phyloP scores from a whole-genome alignment of 345 rosid genomes.

The Combretum micranthum region DNA sequence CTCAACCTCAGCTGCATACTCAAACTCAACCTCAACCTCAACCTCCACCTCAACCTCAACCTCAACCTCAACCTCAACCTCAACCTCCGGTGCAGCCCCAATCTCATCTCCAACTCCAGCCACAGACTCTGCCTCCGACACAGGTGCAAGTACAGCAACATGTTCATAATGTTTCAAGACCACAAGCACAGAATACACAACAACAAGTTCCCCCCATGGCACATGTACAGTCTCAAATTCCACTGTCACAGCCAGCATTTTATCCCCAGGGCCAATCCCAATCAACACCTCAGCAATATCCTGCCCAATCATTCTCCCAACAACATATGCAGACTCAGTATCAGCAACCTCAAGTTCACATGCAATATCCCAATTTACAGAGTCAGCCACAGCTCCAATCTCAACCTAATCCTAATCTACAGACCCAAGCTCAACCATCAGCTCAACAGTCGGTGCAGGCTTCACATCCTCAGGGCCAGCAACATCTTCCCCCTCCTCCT shows the following conservation, averaged over 20 bases:
- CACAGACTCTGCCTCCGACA: constrained; percentile 7
- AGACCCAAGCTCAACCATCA: constrained; percentile 19
- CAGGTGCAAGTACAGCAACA: constrained; percentile 18
- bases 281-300: constrained; percentile 22
- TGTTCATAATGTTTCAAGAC: constrained; percentile 22
- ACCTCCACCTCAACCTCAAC: constrained; percentile 18
- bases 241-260: constrained; percentile 18
- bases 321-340: constrained; percentile 20
- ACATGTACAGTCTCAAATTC: constrained; percentile 33
- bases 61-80: constrained; percentile 16
- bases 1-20: background rate
- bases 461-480: constrained; percentile 11
- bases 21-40: constrained; percentile 10
- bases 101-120: constrained; percentile 12
- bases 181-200: constrained; percentile 38
- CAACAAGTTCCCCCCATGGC: constrained; percentile 20
- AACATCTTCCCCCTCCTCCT: constrained; percentile 12
- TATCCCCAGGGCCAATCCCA: constrained; percentile 24
- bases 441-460: constrained; percentile 12
- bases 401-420: constrained; percentile 24
- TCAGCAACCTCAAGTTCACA: constrained; percentile 32
- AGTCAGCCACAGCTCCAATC: constrained; percentile 27
- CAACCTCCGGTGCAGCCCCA: constrained; percentile 20
- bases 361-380: constrained; percentile 28
- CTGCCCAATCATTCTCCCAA: constrained; percentile 25